Base-by-base conservation (phyloP, 306 rosid genomes). In the Vachellia pachyceras region DNA sequence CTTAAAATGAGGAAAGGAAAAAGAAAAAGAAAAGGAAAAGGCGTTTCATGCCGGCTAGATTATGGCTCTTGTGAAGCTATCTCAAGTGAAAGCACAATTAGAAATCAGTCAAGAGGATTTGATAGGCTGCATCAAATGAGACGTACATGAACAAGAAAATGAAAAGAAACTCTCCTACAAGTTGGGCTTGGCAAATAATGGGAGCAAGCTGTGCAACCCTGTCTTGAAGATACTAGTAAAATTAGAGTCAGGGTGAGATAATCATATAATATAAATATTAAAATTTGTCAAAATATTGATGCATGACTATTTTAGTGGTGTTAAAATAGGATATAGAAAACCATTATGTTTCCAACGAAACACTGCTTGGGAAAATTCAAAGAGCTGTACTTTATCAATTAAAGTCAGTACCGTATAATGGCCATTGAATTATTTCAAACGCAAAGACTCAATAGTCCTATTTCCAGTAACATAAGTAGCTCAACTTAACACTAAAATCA, bases 21-120 rank as follows among this genome's bases (percentile, higher is more conserved):
- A 5, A 45, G 29, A 18, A 46, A 63, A 10, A 12, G n/a, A 23
- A 10, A 58, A 25, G 14, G 1, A 52, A 17, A 58, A 4, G 65
- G 65, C 14, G 23, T 36, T 8, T 55, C 63, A 29, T 7, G 63
- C 35, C 64, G 1, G 2, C 8, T 23, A 5, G 49, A 29, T 22
- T 37, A 39, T 68, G 60, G 72, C 55, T 75, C 64, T 57, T 44
- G 47, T 57, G 70, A 20, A 52, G 15, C 22, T 20, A 81, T 69
- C 50, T 71, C 50, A 72, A n/a, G 10, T 23, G 14, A 37, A 79
- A 37, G 42, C 1, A 41, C 4, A 25, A 22, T 63, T 49, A 47
- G 45, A 60, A 36, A 58, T 6, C 39, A 57, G 50, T 64, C 14
- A 46, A 47, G 67, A 49, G 29, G 18, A 80, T 23, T 58, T 33